A percentile compares a stretch with the other conserved stretches of the same genome.
Conservation (phyloP, 1,139 yeast species). For the Hyphopichia khmerensis region DNA sequence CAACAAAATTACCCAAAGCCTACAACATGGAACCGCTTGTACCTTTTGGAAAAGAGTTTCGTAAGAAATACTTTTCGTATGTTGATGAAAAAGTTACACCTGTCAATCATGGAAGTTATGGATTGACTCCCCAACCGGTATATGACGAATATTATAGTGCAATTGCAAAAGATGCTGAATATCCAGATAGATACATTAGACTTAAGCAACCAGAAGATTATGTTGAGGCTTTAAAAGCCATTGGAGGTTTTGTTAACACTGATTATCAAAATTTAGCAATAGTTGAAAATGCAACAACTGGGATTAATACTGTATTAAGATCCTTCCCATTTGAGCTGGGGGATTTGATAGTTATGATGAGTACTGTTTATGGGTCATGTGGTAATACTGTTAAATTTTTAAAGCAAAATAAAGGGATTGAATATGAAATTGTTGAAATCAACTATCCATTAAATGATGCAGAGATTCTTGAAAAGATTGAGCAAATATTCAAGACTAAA, state of each 20-base stretch:
- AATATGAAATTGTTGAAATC: conserved; percentile 42
- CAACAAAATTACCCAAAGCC: neutral
- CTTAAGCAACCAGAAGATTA: conserved; percentile 22
- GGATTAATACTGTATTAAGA: conserved; percentile 58
- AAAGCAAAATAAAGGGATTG: conserved; percentile 40
- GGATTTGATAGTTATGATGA: conserved; percentile 53
- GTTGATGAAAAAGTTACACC: conserved; percentile 29
- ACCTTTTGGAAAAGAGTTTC: conserved; percentile 54
- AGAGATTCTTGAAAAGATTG: conserved; percentile 44
- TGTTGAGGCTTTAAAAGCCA: conserved; percentile 24
- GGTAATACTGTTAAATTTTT: conserved; percentile 52
- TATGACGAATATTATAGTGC: conserved; percentile 23
- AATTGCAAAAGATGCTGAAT: conserved; percentile 25
- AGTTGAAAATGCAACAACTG: conserved; percentile 61
- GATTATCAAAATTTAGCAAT: conserved; percentile 48
- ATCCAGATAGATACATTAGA: conserved; percentile 43
- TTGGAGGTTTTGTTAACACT: conserved; percentile 36
- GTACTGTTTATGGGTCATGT: conserved; percentile 61
- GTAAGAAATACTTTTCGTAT: conserved; percentile 42
- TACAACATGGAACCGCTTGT: neutral
- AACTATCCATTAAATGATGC: conserved; percentile 50
- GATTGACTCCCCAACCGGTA: conserved; percentile 45
- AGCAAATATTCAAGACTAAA: conserved; percentile 22
- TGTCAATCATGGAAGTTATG: conserved; percentile 58
- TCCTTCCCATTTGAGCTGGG: conserved; percentile 52